phyloP scores from a whole-genome alignment of 2,329 filamentous ascomycete species.

The Trichophyton schoenleinii region DNA sequence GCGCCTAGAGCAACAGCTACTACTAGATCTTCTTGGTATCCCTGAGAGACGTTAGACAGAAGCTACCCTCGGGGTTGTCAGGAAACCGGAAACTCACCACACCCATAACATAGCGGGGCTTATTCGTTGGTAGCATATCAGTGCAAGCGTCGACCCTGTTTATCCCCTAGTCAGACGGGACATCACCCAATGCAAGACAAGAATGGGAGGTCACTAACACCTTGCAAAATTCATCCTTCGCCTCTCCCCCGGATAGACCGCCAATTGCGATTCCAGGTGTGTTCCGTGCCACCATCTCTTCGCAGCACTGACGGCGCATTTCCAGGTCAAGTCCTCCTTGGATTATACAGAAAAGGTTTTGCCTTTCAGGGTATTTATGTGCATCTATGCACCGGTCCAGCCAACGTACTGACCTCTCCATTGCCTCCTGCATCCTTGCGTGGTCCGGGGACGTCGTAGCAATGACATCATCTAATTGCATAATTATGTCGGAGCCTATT shows the following conservation, averaged over 20 bases:
- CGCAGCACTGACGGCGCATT: constrained; percentile 69
- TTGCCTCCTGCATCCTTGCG: constrained; percentile 80
- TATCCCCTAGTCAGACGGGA: neutral
- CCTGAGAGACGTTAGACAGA: constrained; percentile 32
- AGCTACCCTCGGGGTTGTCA: neutral
- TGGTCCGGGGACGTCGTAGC: constrained; percentile 88
- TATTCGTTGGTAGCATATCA: constrained; percentile 66
- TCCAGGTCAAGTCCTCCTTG: constrained; percentile 87
- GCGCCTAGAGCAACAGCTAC: constrained; percentile 88
- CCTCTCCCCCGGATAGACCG: constrained; percentile 86
- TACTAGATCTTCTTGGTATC: constrained; percentile 89
- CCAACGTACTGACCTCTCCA: constrained; percentile 90
- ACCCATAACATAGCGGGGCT: constrained; percentile 98
- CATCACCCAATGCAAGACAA: neutral
- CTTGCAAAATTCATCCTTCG: constrained; percentile 80
- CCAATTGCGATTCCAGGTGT: constrained; percentile 96
- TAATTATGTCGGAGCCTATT: constrained; percentile 96
- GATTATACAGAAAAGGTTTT: constrained; percentile 98
- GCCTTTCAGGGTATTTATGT: constrained; percentile 66
- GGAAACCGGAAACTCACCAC: constrained; percentile 42
- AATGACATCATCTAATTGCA: constrained; percentile 98
- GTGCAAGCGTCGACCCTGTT: constrained; percentile 67
- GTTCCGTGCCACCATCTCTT: constrained; percentile 75
- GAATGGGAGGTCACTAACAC: constrained; percentile 38
- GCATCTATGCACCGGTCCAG: constrained; percentile 87